Evolutionary conservation across 106 monocot genomes (phyloP).

Genomic region (Acorus gramineus): DNA sequence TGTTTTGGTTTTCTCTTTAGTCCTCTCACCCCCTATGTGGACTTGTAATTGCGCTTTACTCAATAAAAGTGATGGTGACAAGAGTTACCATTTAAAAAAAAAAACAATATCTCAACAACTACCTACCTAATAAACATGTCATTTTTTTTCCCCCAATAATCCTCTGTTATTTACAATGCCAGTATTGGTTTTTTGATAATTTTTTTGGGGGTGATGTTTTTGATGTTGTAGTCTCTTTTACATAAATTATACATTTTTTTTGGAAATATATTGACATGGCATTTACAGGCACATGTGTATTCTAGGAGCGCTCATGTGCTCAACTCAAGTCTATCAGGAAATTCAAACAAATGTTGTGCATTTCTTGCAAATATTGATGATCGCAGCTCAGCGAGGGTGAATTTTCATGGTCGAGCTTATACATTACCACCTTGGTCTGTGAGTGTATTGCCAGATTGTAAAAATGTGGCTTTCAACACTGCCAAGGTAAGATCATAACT

Average conservation of each 20-base stretch:
- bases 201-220: too few relatives aligned
- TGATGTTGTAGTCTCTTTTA: neutral
- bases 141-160: too few relatives aligned
- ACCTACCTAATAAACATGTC: too few relatives aligned
- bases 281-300: constrained; percentile 85
- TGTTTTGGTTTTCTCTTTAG: too few relatives aligned
- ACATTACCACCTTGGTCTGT: constrained; percentile 85
- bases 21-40: too few relatives aligned
- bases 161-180: too few relatives aligned
- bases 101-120: too few relatives aligned
- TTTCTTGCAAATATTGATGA: constrained; percentile 98
- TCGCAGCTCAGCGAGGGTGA: constrained; percentile 43
- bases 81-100: too few relatives aligned
- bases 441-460: constrained; percentile 88
- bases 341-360: constrained; percentile 63
- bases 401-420: constrained; percentile 54
- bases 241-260: neutral
- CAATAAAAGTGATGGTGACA: too few relatives aligned
- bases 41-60: too few relatives aligned
- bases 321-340: constrained; percentile 34
- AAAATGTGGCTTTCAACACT: constrained; percentile 82
- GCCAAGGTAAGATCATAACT: constrained; percentile 49
- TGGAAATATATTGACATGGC: neutral
- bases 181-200: too few relatives aligned
- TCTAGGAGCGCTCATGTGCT: constrained; percentile 38